Conservation (phyloP, 306 rosid genomes). For the Cucurbita pepo region DNA sequence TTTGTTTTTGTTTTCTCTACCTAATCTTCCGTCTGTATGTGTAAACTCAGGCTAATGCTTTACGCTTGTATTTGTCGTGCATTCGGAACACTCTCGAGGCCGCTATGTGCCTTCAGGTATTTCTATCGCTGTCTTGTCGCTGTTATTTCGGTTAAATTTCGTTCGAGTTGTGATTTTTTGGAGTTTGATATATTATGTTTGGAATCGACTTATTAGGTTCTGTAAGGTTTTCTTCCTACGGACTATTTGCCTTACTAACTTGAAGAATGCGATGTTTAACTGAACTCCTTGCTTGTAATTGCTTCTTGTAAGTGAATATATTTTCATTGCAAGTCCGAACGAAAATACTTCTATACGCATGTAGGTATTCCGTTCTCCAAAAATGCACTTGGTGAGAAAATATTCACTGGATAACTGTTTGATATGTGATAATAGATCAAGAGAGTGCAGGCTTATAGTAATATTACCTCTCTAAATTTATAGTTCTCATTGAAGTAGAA, state of each 20-base stretch:
- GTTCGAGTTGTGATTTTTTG: background rate
- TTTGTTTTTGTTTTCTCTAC: background rate
- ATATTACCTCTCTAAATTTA: background rate
- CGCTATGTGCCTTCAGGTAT: constrained; percentile 92
- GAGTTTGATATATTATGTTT: background rate
- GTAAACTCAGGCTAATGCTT: constrained; percentile 38
- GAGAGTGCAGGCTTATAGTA: background rate
- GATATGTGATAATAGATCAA: background rate
- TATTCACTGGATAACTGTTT: background rate
- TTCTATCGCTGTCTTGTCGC: background rate
- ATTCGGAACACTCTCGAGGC: constrained; percentile 87
- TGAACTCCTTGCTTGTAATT: background rate
- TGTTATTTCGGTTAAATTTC: background rate
- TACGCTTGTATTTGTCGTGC: constrained; percentile 68
- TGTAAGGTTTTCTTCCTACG: background rate
- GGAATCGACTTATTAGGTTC: background rate
- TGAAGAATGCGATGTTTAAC: background rate
- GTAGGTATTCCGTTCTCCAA: background rate
- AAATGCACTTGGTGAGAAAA: background rate
- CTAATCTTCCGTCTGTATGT: background rate
- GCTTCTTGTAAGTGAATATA: background rate
- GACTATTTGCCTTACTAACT: background rate
- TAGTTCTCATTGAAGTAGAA: background rate
- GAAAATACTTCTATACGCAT: background rate
- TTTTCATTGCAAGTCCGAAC: background rate